Conservation (phyloP, 2,329 filamentous ascomycete genomes). For the Aspergillus ochraceus region DNA sequence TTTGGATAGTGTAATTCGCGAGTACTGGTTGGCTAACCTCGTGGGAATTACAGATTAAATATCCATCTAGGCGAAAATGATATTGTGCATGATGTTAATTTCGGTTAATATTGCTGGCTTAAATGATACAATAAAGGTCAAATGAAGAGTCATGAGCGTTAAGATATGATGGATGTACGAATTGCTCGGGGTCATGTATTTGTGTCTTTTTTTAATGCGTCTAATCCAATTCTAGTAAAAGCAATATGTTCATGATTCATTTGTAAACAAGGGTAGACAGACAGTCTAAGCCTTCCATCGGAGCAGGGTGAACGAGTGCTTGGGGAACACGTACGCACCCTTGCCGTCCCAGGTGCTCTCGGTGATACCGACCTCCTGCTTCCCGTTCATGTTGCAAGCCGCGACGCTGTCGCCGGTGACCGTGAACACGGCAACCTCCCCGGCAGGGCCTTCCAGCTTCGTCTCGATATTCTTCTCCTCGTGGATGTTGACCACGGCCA, state of each 20-base stretch:
- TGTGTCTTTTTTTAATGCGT: neutral
- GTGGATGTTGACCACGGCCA: constrained; percentile 73
- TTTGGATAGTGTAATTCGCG: neutral
- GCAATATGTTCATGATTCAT: neutral
- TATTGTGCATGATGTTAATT: constrained; percentile 45
- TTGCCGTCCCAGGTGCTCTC: constrained; percentile 65
- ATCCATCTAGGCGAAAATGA: constrained; percentile 46
- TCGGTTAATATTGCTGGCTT: constrained; percentile 22
- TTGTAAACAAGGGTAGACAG: neutral
- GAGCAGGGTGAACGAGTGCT: constrained; percentile 69
- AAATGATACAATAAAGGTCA: constrained; percentile 17
- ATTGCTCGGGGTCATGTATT: neutral
- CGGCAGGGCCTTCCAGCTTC: constrained; percentile 57
- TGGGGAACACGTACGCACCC: constrained; percentile 65
- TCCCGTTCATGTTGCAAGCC: constrained; percentile 62
- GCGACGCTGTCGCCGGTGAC: constrained; percentile 60
- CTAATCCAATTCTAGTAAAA: constrained; percentile 1
- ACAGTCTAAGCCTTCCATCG: constrained; percentile 48
- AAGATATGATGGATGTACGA: neutral
- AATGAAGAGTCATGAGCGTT: neutral
- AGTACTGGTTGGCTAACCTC: neutral
- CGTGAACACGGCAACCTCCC: constrained; percentile 60
- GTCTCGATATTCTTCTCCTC: constrained; percentile 61
- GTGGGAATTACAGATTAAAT: constrained; percentile 37
- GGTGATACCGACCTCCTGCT: constrained; percentile 61